A percentile compares a stretch with the other conserved stretches of the same genome.
phyloP scores from a whole-genome alignment of 2,329 filamentous ascomycete genomes.

The Ascochyta viciae-villosae region DNA sequence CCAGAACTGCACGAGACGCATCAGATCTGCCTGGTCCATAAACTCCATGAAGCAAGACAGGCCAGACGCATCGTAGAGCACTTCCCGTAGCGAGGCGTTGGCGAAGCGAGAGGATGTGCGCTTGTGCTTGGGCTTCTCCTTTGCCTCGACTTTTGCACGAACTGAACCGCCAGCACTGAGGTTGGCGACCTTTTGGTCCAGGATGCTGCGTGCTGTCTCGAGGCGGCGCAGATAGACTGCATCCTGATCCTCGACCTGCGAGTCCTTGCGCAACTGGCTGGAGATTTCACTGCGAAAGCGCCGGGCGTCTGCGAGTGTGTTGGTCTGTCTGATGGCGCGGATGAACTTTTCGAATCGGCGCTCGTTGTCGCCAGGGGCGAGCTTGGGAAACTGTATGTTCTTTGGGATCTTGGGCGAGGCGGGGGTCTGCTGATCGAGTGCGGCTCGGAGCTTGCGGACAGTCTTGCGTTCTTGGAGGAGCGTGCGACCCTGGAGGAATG shows the following conservation, averaged over 20 bases:
- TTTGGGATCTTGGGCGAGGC: slow-evolving; percentile 73
- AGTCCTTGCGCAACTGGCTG: slow-evolving; percentile 88
- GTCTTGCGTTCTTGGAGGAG: slow-evolving; percentile 95
- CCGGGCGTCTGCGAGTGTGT: slow-evolving; percentile 90
- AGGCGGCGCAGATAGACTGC: slow-evolving; percentile 85
- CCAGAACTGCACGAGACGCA: slow-evolving; percentile 96
- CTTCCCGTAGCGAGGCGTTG: slow-evolving; percentile 78
- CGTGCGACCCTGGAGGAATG: slow-evolving; percentile 66
- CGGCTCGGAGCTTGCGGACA: slow-evolving; percentile 87
- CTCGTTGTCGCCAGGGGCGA: slow-evolving; percentile 85
- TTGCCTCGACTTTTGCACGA: slow-evolving; percentile 49
- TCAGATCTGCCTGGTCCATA: slow-evolving; percentile 89
- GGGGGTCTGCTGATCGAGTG: slow-evolving; percentile 91
- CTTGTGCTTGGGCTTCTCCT: slow-evolving; percentile 47
- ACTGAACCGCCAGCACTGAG: slow-evolving; percentile 72
- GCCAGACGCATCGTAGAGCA: slow-evolving; percentile 88
- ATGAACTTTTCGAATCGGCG: slow-evolving; percentile 95
- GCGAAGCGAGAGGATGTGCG: slow-evolving; percentile 69
- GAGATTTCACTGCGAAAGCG: slow-evolving; percentile 91
- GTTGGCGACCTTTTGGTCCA: slow-evolving; percentile 88
- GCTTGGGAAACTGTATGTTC: slow-evolving; percentile 75
- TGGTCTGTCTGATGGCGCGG: slow-evolving; percentile 83
- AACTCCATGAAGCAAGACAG: slow-evolving; percentile 99
- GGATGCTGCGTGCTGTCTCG: slow-evolving; percentile 87
- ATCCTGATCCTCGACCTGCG: slow-evolving; percentile 78